Conservation (phyloP, 129 eudicot species). For the Centaurea solstitialis region DNA sequence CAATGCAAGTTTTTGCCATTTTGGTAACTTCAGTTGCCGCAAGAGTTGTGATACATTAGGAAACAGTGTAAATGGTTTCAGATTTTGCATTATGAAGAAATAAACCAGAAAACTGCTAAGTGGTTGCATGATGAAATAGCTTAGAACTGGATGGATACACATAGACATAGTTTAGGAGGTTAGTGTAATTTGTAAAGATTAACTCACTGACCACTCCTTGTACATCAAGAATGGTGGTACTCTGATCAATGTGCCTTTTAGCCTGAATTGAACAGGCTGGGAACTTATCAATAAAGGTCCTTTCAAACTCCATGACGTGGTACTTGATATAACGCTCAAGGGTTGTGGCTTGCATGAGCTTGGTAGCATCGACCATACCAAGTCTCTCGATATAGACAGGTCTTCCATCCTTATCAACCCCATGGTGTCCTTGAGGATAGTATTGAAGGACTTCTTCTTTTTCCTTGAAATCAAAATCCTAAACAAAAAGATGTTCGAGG, state of each 20-base stretch:
- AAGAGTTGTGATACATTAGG: neutral
- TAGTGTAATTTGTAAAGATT: conserved; percentile 12
- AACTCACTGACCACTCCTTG: conserved; percentile 85
- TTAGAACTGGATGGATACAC: neutral
- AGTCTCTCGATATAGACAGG: conserved; percentile 93
- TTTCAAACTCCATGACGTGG: conserved; percentile 94
- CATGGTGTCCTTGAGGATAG: conserved; percentile 99
- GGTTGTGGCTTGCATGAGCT: conserved; percentile 91
- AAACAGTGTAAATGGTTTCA: neutral
- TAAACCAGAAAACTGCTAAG: no score
- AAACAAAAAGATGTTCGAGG: neutral
- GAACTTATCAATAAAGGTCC: conserved; percentile 80
- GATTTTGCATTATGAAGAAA: no score
- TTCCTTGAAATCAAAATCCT: conserved; percentile 95
- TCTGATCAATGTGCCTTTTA: conserved; percentile 83
- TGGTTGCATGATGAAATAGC: neutral
- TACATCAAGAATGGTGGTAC: conserved; percentile 97
- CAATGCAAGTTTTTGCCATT: neutral
- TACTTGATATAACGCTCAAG: conserved; percentile 86
- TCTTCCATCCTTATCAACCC: conserved; percentile 93
- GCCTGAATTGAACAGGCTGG: conserved; percentile 98
- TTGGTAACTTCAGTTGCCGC: neutral
- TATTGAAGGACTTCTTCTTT: conserved; percentile 73
- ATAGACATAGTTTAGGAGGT: neutral
- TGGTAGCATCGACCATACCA: conserved; percentile 84